Evolutionary conservation across 2,329 filamentous ascomycete species (phyloP), one percentile per base, ranked within the genome.

Genomic region (Aspergillus floridensis): DNA sequence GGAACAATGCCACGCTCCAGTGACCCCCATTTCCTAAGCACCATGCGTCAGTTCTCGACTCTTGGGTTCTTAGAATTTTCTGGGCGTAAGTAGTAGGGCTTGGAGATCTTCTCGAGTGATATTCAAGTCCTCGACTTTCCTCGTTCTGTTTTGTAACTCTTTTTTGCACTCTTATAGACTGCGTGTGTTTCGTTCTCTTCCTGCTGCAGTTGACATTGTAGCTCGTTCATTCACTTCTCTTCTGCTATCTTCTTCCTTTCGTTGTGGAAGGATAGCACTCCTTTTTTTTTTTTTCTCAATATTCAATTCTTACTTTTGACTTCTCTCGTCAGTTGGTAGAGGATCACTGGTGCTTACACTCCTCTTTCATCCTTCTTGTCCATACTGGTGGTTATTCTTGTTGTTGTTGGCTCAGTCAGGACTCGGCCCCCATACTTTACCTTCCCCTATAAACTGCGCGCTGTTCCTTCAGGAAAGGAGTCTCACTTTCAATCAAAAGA

Each of bases 341-440:
- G 14, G 32, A 35, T 16, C 32, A 35, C 32, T 35, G 32, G 32
- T 48, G 41, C 53, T 24, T 44, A 21, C 41, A 46, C 21, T 24
- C 35, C 19, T n/a, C 26, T 48, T 29, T 12, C 41, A 44, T 32
- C 41, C 53, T 31, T 55, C 41, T 44, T 55, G 41, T 24, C 50
- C n/a, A 31, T 41, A 53, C 6, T 29, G 35, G 44, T 31, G 26
- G 26, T 35, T 12, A 6, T 35, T 35, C 11, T 35, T 35, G 32
- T 35, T 24, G 22, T 48, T 56, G 32, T 49, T 55, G 53, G 58
- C 49, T 49, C 49, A 61, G 59, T 61, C 59, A 53, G 57, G 59
- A 59, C 59, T 61, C 47, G 57, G 57, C 57, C 53, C 57, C 48
- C 48, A 35, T 56, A 58, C 51, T 50, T 53, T 58, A 46, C 46